phyloP scores from a whole-genome alignment of 176 grass and related monocot genomes.

The Oryza australiensis region DNA sequence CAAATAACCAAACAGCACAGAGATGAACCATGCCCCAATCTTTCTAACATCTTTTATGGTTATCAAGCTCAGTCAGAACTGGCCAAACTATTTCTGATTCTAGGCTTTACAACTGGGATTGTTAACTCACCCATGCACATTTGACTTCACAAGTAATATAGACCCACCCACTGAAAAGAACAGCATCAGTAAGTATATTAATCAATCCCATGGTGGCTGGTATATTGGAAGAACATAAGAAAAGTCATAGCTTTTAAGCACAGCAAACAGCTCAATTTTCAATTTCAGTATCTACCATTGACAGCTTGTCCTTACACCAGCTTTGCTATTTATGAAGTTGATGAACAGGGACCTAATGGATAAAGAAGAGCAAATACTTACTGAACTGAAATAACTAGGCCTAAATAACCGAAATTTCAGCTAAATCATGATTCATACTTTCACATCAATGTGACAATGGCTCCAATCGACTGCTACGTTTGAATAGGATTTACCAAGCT shows the following conservation, averaged over 20 bases:
- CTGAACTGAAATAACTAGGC: background rate
- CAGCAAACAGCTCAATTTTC: background rate
- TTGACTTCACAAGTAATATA: background rate
- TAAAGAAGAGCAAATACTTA: background rate
- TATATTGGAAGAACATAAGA: background rate
- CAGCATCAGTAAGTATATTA: background rate
- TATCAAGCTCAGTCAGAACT: background rate
- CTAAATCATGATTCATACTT: background rate
- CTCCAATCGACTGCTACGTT: background rate
- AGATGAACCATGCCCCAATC: background rate
- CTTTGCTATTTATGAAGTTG: background rate
- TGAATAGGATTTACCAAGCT: background rate
- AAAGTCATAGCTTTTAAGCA: background rate
- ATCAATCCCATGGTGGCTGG: background rate
- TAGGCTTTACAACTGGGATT: background rate
- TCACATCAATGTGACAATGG: background rate
- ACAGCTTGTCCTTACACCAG: background rate
- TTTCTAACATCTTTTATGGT: background rate
- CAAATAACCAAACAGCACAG: background rate
- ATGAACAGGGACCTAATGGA: constrained; percentile 1
- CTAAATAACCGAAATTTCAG: background rate
- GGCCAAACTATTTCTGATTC: background rate
- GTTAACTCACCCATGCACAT: background rate
- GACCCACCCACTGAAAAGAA: background rate
- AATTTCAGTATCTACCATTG: background rate